Percentiles rank a stretch among this genome's conserved stretches.
These are phyloP conservation scores for Stephanodiscus minutulus DNA, from an alignment of 108 stramenopile species.

Conservation along the genomic window DNA sequence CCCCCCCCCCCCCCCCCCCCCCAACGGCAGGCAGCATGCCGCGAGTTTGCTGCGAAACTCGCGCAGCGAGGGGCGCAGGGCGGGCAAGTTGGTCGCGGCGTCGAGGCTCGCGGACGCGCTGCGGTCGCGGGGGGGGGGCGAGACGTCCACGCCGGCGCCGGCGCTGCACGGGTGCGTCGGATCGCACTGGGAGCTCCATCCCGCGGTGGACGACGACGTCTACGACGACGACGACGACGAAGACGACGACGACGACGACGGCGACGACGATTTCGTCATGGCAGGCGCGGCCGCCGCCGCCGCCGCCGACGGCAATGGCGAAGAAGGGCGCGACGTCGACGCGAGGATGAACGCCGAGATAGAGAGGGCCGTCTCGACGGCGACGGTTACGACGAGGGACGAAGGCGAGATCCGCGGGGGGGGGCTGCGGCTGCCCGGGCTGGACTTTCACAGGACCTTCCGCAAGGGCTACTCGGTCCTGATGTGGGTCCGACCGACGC, in stretches of 20 bases:
- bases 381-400: not conserved
- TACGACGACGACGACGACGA: not conserved
- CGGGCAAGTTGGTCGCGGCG: conserved; percentile 27
- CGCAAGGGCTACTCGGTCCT: conserved; percentile 82
- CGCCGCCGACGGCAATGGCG: not conserved
- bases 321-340: not conserved
- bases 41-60: conserved; percentile 13
- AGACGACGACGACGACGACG: not conserved
- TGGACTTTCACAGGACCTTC: conserved; percentile 79
- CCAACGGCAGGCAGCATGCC: not conserved
- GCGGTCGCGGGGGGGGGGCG: conserved; percentile 7
- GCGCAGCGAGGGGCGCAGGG: conserved; percentile 29
- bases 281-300: not conserved
- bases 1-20: not conserved
- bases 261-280: not conserved
- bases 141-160: not conserved
- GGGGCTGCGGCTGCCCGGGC: conserved; percentile 57
- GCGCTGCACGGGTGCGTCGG: conserved; percentile 51
- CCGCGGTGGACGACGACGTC: conserved; percentile 7
- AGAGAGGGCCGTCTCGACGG: not conserved
- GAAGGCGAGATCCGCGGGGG: conserved; percentile 32
- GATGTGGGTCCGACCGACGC: conserved; percentile 79
- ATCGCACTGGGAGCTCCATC: conserved; percentile 50
- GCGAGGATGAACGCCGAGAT: not conserved
- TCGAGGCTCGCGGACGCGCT: conserved; percentile 29